A percentile compares a stretch with the other conserved stretches of the same genome.
Conservation (phyloP, 73 alveolate species). For the Stentor roeselii region DNA sequence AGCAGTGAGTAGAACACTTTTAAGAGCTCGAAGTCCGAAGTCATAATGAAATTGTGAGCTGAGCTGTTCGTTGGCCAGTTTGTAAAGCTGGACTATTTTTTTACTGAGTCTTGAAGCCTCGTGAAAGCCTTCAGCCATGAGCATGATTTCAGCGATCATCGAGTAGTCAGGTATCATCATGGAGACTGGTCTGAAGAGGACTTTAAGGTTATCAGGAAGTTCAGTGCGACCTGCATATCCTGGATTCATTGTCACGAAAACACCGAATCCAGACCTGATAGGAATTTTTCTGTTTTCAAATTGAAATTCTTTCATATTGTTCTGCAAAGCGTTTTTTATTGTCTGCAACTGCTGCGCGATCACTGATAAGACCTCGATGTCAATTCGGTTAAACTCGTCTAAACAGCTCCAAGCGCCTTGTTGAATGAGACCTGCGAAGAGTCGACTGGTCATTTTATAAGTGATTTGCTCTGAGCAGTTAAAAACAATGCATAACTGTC, state of each 20-base stretch:
- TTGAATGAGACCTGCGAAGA: conserved; percentile 90
- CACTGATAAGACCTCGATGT: conserved; percentile 97
- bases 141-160: conserved; percentile 95
- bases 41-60: conserved; percentile 97
- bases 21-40: conserved; percentile 97
- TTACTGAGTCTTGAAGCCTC: conserved; percentile 87
- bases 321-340: conserved; percentile 90
- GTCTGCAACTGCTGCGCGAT: conserved; percentile 97
- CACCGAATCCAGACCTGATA: conserved; percentile 92
- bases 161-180: conserved; percentile 99
- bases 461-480: conserved; percentile 94
- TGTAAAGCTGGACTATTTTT: conserved; percentile 96
- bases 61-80: conserved; percentile 96
- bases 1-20: conserved; percentile 94
- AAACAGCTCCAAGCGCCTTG: conserved; percentile 99
- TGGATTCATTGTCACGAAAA: conserved; percentile 97
- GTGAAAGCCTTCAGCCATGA: conserved; percentile 94
- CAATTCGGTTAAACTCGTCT: conserved; percentile 98
- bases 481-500: conserved; percentile 83
- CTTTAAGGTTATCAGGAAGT: conserved; percentile 97
- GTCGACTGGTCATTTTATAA: conserved; percentile 91
- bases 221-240: conserved; percentile 99
- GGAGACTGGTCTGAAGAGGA: conserved; percentile 97
- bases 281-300: conserved; percentile 95
- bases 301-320: conserved; percentile 84